phyloP scores from a whole-genome alignment of 768 basidiomycete genomes.

The Vararia minispora region DNA sequence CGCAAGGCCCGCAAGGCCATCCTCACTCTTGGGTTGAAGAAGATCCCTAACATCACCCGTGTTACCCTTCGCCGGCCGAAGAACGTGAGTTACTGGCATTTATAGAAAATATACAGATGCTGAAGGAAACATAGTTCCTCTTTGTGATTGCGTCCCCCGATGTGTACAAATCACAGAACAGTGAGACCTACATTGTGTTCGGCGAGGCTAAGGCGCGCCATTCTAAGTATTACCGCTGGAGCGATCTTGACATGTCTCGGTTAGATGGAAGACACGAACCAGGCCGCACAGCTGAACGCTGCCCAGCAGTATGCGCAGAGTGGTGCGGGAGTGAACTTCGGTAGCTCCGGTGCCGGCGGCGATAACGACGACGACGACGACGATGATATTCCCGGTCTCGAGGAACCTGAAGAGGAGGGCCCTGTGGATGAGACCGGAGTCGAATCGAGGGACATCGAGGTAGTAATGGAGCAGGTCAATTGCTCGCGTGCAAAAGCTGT shows the following conservation, averaged over 20 bases:
- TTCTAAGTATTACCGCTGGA: neutral
- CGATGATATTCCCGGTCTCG: slow-evolving; percentile 77
- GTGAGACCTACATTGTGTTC: slow-evolving; percentile 98
- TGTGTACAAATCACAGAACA: slow-evolving; percentile 95
- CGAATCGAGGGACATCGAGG: slow-evolving; percentile 89
- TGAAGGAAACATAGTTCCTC: slow-evolving; percentile 43
- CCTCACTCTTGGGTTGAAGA: slow-evolving; percentile 83
- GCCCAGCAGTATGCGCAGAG: slow-evolving; percentile 65
- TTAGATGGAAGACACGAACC: slow-evolving; percentile 83
- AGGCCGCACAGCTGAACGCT: slow-evolving; percentile 62
- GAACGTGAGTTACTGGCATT: slow-evolving; percentile 47
- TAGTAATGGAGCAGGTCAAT: slow-evolving; percentile 85
- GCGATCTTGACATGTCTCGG: neutral
- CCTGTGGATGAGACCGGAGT: slow-evolving; percentile 80
- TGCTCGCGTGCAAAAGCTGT: slow-evolving; percentile 91
- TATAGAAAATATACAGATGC: neutral
- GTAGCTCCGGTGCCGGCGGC: slow-evolving; percentile 38
- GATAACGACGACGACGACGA: slow-evolving; percentile 50
- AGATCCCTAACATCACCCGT: slow-evolving; percentile 85
- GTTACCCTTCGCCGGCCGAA: slow-evolving; percentile 93
- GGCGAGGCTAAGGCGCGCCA: slow-evolving; percentile 81
- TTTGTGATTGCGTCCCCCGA: slow-evolving; percentile 91
- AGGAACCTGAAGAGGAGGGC: slow-evolving; percentile 72
- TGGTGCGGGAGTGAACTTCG: slow-evolving; percentile 36
- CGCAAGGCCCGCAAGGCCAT: slow-evolving; percentile 94